phyloP scores from a whole-genome alignment of 352 stramenopile genomes.

The Phytopythium litorale region DNA sequence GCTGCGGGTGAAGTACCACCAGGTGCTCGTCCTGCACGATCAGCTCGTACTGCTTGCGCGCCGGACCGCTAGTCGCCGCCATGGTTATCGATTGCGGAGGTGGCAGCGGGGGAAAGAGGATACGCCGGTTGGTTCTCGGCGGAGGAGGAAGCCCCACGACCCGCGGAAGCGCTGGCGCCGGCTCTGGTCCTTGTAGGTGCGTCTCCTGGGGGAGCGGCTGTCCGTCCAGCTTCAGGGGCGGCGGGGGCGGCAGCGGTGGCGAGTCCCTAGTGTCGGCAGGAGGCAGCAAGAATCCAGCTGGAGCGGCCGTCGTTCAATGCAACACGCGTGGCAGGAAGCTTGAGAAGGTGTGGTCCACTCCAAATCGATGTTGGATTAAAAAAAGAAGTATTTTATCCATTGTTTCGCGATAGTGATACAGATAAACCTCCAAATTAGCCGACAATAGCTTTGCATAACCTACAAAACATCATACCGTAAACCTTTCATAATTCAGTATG shows the following conservation, averaged over 20 bases:
- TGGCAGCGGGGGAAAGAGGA: too few relatives aligned
- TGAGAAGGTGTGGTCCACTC: too few relatives aligned
- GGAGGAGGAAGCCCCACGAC: not conserved
- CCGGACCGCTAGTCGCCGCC: constrained; percentile 1
- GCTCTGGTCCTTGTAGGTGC: not conserved
- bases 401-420: too few relatives aligned
- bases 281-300: not conserved
- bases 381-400: too few relatives aligned
- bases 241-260: not conserved
- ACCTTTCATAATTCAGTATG: too few relatives aligned
- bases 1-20: constrained; percentile 45
- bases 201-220: not conserved
- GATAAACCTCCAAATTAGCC: too few relatives aligned
- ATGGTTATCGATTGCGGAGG: constrained; percentile 3
- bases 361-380: too few relatives aligned
- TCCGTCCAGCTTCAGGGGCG: not conserved
- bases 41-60: constrained; percentile 45
- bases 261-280: not conserved
- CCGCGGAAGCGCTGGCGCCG: not conserved
- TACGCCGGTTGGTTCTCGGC: not conserved
- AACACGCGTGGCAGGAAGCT: not conserved
- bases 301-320: not conserved
- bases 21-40: constrained; percentile 74
- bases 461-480: too few relatives aligned
- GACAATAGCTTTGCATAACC: too few relatives aligned